Conservation (phyloP, 257 asterid genomes). For the Scutellaria barbata region DNA sequence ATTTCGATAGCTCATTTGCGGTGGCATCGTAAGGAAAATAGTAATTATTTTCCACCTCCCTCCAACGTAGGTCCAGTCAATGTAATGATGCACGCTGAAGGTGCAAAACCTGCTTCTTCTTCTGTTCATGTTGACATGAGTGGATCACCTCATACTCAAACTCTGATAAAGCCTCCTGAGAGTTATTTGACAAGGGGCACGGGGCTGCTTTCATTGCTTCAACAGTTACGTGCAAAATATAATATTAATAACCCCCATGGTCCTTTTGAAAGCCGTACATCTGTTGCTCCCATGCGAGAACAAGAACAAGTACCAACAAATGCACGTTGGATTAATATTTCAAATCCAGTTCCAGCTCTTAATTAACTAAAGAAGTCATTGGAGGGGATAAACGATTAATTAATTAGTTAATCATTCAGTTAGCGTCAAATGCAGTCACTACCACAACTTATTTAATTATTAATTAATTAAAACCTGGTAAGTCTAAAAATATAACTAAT, state of each 20-base stretch:
- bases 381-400: not conserved
- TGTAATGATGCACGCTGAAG: conserved; percentile 49
- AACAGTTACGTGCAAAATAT: conserved; percentile 55
- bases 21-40: conserved; percentile 66
- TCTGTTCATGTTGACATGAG: conserved; percentile 48
- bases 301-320: conserved; percentile 47
- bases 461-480: conserved; percentile 11
- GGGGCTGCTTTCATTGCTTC: conserved; percentile 55
- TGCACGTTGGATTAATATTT: conserved; percentile 53
- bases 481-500: not conserved
- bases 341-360: conserved; percentile 40
- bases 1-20: conserved; percentile 68
- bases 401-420: not conserved
- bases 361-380: conserved; percentile 24
- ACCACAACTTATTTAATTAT: conserved; percentile 11
- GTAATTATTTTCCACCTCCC: conserved; percentile 47
- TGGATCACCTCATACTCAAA: conserved; percentile 60
- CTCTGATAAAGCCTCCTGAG: conserved; percentile 53
- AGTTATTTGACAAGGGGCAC: conserved; percentile 51
- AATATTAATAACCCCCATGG: conserved; percentile 46
- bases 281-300: conserved; percentile 46
- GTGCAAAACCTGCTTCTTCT: conserved; percentile 49
- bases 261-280: conserved; percentile 43
- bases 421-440: conserved; percentile 26
- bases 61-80: conserved; percentile 50